A percentile compares a stretch with the other conserved stretches of the same genome.
Conservation (phyloP, 495 filamentous ascomycete species). For the Lentithecium fluviatile region DNA sequence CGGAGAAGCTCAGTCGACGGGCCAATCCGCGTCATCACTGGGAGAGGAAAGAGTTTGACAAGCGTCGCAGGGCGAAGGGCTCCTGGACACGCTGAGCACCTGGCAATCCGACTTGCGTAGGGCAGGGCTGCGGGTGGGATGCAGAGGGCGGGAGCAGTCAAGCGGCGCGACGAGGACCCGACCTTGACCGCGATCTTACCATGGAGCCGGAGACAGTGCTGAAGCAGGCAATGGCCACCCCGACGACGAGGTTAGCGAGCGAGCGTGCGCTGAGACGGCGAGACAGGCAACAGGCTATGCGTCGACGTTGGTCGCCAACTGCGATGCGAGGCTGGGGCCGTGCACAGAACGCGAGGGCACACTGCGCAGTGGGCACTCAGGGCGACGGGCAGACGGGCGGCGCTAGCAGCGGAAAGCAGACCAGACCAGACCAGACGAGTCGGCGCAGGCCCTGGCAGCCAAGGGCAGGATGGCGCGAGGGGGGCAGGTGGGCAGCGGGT, state of each 20-base stretch:
- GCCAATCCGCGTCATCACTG: slow-evolving; percentile 32
- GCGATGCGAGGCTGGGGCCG: slow-evolving; percentile 5
- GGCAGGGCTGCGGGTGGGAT: slow-evolving; percentile 10
- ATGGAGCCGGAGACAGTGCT: slow-evolving; percentile 35
- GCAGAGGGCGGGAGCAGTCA: slow-evolving; percentile 20
- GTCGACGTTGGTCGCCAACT: slow-evolving; percentile 19
- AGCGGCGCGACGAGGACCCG: slow-evolving; percentile 22
- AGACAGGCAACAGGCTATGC: slow-evolving; percentile 15
- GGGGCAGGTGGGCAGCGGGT: neutral
- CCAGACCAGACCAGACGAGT: no score
- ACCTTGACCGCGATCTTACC: slow-evolving; percentile 28
- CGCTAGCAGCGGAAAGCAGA: slow-evolving; percentile 4
- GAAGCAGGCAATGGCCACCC: slow-evolving; percentile 22
- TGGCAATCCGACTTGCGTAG: slow-evolving; percentile 4
- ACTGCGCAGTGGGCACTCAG: no score
- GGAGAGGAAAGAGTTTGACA: slow-evolving; percentile 24
- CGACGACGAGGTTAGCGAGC: slow-evolving; percentile 22
- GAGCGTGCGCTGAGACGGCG: slow-evolving; percentile 14
- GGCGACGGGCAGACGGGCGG: neutral
- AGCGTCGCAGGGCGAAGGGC: slow-evolving; percentile 21
- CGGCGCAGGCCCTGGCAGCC: no score
- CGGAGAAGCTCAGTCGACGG: slow-evolving; percentile 1
- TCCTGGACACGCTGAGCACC: neutral
- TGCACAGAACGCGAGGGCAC: slow-evolving; percentile 18
- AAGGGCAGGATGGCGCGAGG: no score